Percentiles rank a stretch among this genome's conserved stretches.
Conservation (phyloP, 169 alveolate species). For the Plasmodium gonderi region DNA sequence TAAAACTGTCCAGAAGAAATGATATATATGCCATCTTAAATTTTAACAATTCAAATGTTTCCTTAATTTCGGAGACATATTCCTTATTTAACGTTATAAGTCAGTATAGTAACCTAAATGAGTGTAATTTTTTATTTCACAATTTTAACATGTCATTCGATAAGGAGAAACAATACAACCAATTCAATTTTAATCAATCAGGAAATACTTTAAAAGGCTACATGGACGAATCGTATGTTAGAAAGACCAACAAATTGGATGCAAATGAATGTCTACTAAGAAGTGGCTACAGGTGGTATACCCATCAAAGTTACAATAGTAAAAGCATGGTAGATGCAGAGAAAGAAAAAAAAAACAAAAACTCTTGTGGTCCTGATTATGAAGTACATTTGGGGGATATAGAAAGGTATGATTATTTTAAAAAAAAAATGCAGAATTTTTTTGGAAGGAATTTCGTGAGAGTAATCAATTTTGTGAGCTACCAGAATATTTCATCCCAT, state of each 20-base stretch:
- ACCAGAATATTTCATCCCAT: conserved; percentile 22
- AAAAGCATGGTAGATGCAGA: not conserved
- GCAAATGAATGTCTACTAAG: not conserved
- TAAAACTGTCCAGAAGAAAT: not conserved
- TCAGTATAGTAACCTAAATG: conserved; percentile 42
- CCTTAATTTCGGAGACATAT: conserved; percentile 12
- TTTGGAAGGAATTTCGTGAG: conserved; percentile 37
- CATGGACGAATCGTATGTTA: not conserved
- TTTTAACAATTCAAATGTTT: conserved; percentile 43
- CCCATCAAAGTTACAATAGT: not conserved
- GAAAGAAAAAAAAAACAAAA: not conserved
- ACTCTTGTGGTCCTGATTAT: not conserved
- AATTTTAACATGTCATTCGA: conserved; percentile 48
- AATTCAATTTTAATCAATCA: not conserved
- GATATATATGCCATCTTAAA: conserved; percentile 12
- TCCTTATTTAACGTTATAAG: conserved; percentile 47
- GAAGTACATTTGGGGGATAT: not conserved
- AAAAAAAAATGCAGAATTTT: not conserved
- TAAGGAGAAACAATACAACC: not conserved
- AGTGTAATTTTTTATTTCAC: conserved; percentile 29
- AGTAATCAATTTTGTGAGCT: conserved; percentile 56
- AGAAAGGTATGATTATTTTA: conserved; percentile 38
- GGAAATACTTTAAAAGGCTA: not conserved
- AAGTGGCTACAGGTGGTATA: not conserved
- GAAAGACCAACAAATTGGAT: not conserved